Conservation (phyloP, 176 grass and related monocot genomes). For the Juncus effusus region DNA sequence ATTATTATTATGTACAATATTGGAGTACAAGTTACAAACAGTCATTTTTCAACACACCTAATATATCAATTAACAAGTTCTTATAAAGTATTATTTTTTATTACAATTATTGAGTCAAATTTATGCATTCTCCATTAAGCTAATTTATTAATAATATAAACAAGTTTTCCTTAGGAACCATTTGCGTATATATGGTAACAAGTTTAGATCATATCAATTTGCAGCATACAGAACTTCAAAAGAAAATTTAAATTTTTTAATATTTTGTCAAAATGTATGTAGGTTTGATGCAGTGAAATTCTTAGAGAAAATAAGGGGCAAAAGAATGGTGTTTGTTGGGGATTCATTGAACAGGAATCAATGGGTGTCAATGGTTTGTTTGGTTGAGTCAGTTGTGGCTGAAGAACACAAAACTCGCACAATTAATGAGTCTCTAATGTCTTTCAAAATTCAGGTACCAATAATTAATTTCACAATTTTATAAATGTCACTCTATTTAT, state of each 20-base stretch:
- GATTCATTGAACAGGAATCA: conserved; percentile 95
- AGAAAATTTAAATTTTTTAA: not conserved
- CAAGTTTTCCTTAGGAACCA: no score
- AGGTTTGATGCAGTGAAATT: conserved; percentile 63
- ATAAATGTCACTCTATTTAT: not conserved
- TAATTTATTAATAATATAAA: no score
- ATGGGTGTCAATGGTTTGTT: conserved; percentile 90
- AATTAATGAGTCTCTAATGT: conserved; percentile 60
- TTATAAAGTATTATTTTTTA: not conserved
- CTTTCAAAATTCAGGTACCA: conserved; percentile 73
- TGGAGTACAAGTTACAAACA: not conserved
- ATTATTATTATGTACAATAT: not conserved
- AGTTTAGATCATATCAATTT: no score
- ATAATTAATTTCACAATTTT: not conserved
- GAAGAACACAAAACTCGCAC: conserved; percentile 39
- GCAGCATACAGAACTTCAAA: no score
- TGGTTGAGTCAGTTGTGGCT: conserved; percentile 63
- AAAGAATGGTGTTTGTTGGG: conserved; percentile 82
- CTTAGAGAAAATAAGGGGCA: conserved; percentile 60
- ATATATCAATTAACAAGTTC: no score
- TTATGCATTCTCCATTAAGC: not conserved
- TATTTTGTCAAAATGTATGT: conserved; percentile 20
- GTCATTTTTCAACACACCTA: not conserved
- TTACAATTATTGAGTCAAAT: not conserved
- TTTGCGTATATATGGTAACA: no score